Evolutionary conservation across 805 yeast genomes (phyloP).

Genomic region (Maudiozyma pseudohumilis): DNA sequence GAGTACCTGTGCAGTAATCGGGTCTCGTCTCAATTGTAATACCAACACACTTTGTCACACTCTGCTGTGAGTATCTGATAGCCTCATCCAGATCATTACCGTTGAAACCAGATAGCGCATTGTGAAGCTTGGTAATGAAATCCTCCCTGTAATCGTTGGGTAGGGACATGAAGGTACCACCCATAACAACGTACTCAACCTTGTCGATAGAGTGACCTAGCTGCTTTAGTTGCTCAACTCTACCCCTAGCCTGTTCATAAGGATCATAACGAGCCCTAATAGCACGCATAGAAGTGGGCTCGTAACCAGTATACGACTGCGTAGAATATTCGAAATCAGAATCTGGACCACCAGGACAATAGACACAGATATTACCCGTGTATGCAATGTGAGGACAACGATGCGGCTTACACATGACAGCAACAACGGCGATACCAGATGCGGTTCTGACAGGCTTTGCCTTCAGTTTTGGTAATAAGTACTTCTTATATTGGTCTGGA

Average conservation of each 20-base stretch:
- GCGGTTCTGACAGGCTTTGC: constrained; percentile 99
- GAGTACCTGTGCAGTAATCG: constrained; percentile 94
- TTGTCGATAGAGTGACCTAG: constrained; percentile 95
- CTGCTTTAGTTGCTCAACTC: constrained; percentile 90
- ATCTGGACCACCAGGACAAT: constrained; percentile 99
- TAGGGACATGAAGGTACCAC: constrained; percentile 96
- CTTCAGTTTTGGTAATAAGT: constrained; percentile 81
- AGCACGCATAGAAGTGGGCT: constrained; percentile 99
- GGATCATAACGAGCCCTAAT: constrained; percentile 97
- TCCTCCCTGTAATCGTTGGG: constrained; percentile 83
- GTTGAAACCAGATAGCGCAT: constrained; percentile 87
- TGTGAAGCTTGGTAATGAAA: constrained; percentile 83
- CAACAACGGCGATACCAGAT: constrained; percentile 97
- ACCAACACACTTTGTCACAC: constrained; percentile 94
- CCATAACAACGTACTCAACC: constrained; percentile 97
- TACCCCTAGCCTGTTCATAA: constrained; percentile 95
- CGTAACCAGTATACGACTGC: constrained; percentile 96
- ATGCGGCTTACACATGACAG: constrained; percentile 98
- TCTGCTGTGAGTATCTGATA: constrained; percentile 81
- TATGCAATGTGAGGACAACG: constrained; percentile 98
- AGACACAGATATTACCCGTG: constrained; percentile 96
- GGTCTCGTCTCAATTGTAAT: constrained; percentile 98
- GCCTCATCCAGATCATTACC: constrained; percentile 87
- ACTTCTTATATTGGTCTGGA: constrained; percentile 91
- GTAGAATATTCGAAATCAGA: constrained; percentile 96